Conservation (phyloP, 1,284 basidiomycete species). For the Apiotrichum domesticum region DNA sequence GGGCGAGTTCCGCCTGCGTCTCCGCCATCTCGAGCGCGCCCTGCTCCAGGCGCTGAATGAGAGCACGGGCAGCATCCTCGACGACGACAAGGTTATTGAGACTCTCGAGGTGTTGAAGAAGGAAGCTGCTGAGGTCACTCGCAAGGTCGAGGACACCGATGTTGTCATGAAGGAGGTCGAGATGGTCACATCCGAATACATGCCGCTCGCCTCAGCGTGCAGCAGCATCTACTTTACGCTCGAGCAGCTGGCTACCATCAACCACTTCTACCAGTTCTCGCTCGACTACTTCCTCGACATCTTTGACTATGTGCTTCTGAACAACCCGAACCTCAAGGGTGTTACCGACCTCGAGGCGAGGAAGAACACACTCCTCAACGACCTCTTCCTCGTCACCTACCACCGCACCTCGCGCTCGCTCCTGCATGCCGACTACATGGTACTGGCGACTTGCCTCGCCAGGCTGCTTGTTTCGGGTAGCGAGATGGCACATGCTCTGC, state of each 20-base stretch:
- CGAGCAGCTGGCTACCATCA: slow-evolving; percentile 86
- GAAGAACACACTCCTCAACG: slow-evolving; percentile 76
- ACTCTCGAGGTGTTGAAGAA: slow-evolving; percentile 94
- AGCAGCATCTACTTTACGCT: slow-evolving; percentile 96
- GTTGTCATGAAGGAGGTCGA: slow-evolving; percentile 94
- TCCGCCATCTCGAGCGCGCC: slow-evolving; percentile 87
- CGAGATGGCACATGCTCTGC: slow-evolving; percentile 62
- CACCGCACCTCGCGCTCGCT: slow-evolving; percentile 84
- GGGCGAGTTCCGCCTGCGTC: slow-evolving; percentile 90
- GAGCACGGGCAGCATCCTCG: slow-evolving; percentile 92
- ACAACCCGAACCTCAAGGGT: slow-evolving; percentile 80
- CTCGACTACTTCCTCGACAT: slow-evolving; percentile 97
- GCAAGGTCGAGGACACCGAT: slow-evolving; percentile 97
- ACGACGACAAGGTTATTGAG: slow-evolving; percentile 98
- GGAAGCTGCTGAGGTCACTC: slow-evolving; percentile 93
- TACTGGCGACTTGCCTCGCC: slow-evolving; percentile 82
- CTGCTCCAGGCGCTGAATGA: slow-evolving; percentile 95
- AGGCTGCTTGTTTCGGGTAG: slow-evolving; percentile 71
- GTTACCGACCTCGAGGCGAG: slow-evolving; percentile 69
- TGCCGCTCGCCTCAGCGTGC: slow-evolving; percentile 91
- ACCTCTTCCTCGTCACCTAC: slow-evolving; percentile 86
- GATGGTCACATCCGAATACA: slow-evolving; percentile 87
- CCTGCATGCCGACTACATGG: slow-evolving; percentile 83
- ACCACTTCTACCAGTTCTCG: slow-evolving; percentile 99
- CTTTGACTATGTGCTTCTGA: slow-evolving; percentile 87